Evolutionary conservation across 495 filamentous ascomycete genomes (phyloP).

Genomic region (Aspergillus steynii): DNA sequence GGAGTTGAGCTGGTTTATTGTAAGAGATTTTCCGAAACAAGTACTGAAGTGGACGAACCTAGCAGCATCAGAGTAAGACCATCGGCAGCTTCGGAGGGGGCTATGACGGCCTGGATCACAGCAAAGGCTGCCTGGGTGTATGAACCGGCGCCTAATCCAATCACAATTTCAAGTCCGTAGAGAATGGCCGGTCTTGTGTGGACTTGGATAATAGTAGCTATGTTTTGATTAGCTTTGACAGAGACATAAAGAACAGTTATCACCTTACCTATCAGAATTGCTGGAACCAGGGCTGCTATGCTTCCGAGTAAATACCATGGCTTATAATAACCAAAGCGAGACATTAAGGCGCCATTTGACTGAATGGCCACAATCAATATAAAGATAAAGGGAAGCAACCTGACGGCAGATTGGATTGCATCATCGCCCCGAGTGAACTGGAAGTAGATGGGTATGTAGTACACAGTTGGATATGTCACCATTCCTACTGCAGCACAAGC

Average conservation of each 20-base stretch:
- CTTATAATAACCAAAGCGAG: conserved; percentile 52
- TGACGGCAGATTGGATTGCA: conserved; percentile 39
- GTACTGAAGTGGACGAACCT: conserved; percentile 3
- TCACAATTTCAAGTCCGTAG: conserved; percentile 55
- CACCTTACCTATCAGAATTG: conserved; percentile 18
- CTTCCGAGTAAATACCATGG: conserved; percentile 47
- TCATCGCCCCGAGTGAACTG: conserved; percentile 41
- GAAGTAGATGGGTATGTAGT: conserved; percentile 55
- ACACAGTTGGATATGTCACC: conserved; percentile 38
- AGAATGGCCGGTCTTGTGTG: conserved; percentile 37
- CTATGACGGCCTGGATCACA: conserved; percentile 51
- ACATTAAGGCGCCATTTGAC: conserved; percentile 43
- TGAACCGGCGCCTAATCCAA: conserved; percentile 52
- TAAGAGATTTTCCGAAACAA: background rate
- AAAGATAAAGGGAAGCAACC: conserved; percentile 32
- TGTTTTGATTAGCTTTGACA: conserved; percentile 1
- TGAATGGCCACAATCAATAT: conserved; percentile 20
- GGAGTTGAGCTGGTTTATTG: conserved; percentile 41
- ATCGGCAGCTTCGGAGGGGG: conserved; percentile 34
- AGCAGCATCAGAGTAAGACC: conserved; percentile 47
- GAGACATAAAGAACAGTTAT: background rate
- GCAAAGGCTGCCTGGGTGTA: conserved; percentile 52
- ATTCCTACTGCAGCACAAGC: conserved; percentile 29
- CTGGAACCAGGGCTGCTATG: conserved; percentile 16
- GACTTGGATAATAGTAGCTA: conserved; percentile 27